Conservation (phyloP, 768 basidiomycete species). For the Termitomyces sp. region DNA sequence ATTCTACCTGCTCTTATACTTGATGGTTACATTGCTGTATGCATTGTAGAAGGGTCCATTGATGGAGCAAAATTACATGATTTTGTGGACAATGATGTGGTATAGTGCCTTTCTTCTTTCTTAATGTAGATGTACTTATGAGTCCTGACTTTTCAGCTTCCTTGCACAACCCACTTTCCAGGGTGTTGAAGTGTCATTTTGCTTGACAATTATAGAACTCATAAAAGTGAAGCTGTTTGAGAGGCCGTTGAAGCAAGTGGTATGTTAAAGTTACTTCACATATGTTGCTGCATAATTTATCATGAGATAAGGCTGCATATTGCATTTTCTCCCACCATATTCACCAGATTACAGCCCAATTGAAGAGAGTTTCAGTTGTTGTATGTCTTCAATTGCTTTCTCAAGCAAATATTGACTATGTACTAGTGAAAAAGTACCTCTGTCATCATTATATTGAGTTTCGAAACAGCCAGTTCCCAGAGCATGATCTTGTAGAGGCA, state of each 20-base stretch:
- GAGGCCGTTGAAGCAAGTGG: not conserved
- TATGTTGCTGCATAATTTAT: not conserved
- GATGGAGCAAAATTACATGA: not conserved
- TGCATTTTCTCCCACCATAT: too few relatives aligned
- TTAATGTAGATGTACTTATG: too few relatives aligned
- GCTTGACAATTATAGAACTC: not conserved
- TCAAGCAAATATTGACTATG: too few relatives aligned
- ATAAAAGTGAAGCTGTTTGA: not conserved
- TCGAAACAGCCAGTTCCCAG: too few relatives aligned
- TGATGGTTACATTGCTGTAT: not conserved
- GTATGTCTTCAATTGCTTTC: too few relatives aligned
- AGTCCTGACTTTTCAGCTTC: not conserved
- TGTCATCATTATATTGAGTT: too few relatives aligned
- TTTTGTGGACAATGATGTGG: not conserved
- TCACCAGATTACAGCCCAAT: too few relatives aligned
- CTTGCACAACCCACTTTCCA: not conserved
- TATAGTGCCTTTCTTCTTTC: too few relatives aligned
- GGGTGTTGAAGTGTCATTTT: not conserved
- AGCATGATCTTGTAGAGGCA: too few relatives aligned
- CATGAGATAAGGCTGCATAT: too few relatives aligned
- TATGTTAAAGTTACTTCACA: not conserved
- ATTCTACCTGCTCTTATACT: not conserved
- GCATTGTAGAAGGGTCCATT: not conserved
- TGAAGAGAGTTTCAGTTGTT: too few relatives aligned
- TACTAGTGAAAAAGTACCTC: too few relatives aligned